phyloP scores from a whole-genome alignment of 805 yeast species.

The Kluyveromyces starmeri region DNA sequence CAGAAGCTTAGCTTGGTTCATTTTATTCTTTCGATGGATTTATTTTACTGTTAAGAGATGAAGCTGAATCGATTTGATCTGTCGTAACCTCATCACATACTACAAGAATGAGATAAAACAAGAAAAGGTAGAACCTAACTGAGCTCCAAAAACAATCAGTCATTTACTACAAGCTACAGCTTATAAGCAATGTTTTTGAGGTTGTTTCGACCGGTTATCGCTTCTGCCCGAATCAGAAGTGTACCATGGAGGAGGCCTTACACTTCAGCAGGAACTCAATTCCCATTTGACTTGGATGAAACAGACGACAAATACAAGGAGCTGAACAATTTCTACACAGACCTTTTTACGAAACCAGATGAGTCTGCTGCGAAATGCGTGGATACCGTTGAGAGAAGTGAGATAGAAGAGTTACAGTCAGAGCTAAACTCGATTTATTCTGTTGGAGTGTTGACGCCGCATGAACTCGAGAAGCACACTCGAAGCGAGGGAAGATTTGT shows the following conservation, averaged over 20 bases:
- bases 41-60: too few species aligned
- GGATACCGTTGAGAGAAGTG: slow-evolving; percentile 12
- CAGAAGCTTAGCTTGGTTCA: too few species aligned
- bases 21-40: too few species aligned
- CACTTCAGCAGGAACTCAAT: slow-evolving; percentile 1
- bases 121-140: too few species aligned
- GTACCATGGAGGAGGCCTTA: neutral
- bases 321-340: slow-evolving; percentile 29
- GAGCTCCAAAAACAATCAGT: too few species aligned
- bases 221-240: too few species aligned
- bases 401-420: slow-evolving; percentile 28
- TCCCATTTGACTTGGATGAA: slow-evolving; percentile 16
- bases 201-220: too few species aligned
- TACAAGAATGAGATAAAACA: too few species aligned
- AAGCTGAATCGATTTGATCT: too few species aligned
- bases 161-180: too few species aligned
- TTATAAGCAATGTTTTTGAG: too few species aligned
- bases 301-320: slow-evolving; percentile 24
- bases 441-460: slow-evolving; percentile 8
- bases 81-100: too few species aligned
- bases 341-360: slow-evolving; percentile 24
- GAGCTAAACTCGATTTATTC: slow-evolving; percentile 27
- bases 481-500: slow-evolving; percentile 45
- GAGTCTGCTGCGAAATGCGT: neutral
- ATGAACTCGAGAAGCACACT: slow-evolving; percentile 19